Evolutionary conservation across 2,329 filamentous ascomycete genomes (phyloP).

Genomic region (Cladophialophora carrionii): DNA sequence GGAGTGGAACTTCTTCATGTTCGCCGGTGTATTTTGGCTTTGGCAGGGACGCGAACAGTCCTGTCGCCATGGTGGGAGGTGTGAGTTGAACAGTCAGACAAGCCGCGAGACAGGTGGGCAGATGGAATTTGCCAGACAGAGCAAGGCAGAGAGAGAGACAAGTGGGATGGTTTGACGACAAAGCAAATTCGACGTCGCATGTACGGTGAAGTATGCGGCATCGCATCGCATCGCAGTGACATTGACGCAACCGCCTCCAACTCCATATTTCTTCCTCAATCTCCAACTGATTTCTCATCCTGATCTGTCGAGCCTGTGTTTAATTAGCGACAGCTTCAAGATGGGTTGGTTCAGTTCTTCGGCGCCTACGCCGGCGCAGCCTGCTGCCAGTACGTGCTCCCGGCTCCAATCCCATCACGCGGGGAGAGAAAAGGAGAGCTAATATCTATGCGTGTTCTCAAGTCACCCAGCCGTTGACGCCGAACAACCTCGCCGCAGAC

Average conservation of each 20-base stretch:
- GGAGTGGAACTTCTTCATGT: slow-evolving; percentile 75
- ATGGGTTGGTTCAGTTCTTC: slow-evolving; percentile 35
- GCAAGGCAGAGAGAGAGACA: too few relatives aligned
- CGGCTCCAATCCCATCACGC: not conserved
- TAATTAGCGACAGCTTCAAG: not conserved
- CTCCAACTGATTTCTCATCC: slow-evolving; percentile 29
- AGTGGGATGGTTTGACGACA: not conserved
- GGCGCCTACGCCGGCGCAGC: slow-evolving; percentile 29
- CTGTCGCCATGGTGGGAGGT: slow-evolving; percentile 54
- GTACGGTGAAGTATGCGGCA: slow-evolving; percentile 8
- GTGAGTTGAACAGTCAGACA: too few relatives aligned
- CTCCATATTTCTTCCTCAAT: not conserved
- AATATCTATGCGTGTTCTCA: not conserved
- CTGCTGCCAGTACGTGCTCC: slow-evolving; percentile 25
- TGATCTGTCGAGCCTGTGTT: not conserved
- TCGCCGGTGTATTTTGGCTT: slow-evolving; percentile 91
- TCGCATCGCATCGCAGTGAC: not conserved
- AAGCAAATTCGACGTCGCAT: not conserved
- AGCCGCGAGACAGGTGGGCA: too few relatives aligned
- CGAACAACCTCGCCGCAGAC: slow-evolving; percentile 25
- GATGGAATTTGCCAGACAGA: not conserved
- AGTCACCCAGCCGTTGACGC: slow-evolving; percentile 29
- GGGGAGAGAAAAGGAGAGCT: not conserved
- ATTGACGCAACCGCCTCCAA: slow-evolving; percentile 13
- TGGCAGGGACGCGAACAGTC: slow-evolving; percentile 78